phyloP scores from a whole-genome alignment of 2,329 filamentous ascomycete species.

The Xylariales sp. region DNA sequence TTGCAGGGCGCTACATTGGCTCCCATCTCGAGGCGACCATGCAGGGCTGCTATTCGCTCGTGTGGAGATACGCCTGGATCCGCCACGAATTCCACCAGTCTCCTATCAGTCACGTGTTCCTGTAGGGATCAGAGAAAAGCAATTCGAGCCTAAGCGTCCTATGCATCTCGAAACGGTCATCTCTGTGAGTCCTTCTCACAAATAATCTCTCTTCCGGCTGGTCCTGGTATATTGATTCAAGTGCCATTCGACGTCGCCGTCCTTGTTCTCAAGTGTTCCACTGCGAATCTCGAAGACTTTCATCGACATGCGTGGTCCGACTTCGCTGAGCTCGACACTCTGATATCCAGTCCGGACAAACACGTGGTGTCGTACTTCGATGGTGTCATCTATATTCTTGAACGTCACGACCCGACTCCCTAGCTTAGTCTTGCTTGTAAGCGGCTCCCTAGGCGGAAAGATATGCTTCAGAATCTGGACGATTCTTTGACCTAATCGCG shows the following conservation, averaged over 20 bases:
- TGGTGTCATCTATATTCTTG: constrained; percentile 85
- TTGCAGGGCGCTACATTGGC: constrained; percentile 13
- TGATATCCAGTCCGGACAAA: constrained; percentile 92
- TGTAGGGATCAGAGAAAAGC: too few relatives aligned
- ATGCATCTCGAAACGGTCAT: too few relatives aligned
- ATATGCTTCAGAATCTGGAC: constrained; percentile 90
- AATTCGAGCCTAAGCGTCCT: too few relatives aligned
- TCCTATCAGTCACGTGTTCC: constrained; percentile 16
- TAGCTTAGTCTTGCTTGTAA: constrained; percentile 67
- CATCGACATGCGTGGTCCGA: constrained; percentile 97
- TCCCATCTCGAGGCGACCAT: constrained; percentile 9
- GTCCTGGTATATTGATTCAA: constrained; percentile 94
- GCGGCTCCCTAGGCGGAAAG: constrained; percentile 81
- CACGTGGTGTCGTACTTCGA: constrained; percentile 89
- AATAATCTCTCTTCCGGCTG: constrained; percentile 90
- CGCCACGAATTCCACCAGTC: constrained; percentile 17
- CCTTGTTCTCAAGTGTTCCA: constrained; percentile 88
- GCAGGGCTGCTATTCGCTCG: constrained; percentile 14
- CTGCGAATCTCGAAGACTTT: constrained; percentile 86
- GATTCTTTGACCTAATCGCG: constrained; percentile 49
- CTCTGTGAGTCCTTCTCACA: constrained; percentile 52
- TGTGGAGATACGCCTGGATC: constrained; percentile 18
- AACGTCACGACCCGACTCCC: constrained; percentile 89
- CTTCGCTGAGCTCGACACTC: constrained; percentile 82
- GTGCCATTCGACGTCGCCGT: constrained; percentile 95